Base-by-base conservation (phyloP, 139 green algal genomes). In the Chara braunii region DNA sequence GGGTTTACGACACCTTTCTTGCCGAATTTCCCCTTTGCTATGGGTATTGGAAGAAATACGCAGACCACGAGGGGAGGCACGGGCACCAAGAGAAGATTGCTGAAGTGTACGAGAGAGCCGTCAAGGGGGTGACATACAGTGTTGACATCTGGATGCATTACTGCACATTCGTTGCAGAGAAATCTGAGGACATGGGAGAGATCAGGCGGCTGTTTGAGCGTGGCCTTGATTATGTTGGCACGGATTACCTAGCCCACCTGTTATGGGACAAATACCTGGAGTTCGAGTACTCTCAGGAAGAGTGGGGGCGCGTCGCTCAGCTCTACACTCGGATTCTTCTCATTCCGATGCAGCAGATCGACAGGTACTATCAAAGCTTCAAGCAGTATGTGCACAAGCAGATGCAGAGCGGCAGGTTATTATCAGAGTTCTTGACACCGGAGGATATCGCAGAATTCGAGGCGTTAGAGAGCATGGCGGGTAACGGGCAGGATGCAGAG, bases 41-140 rank as follows among this genome's bases (percentile, higher is more conserved):
- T 59, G 87, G 84, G 9, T 94, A 94, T 72, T 94, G 87, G 87
- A 90, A 91, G 59, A 90, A 90, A 52, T 93, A 91, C 68, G 87
- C 87, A 3, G 87, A 92, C 31, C 40, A 65, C 7, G 73, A 80
- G 48, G 22, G 29, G 60, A 42, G 43, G 24, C 22, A 65, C 45
- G 57, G 55, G 34, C 75, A 67, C 22, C 23, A 22, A 0, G 82
- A 86, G 8, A 43, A 32, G 5, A 77, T 75, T 1, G 51, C 54
- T 1, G 29, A 75, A n/a, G 85, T 94, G 8, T 89, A 82, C 64
- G 80, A 91, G 67, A 75, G 86, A 1, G 87, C 75, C 3, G 75
- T 84, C 2, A 69, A 64, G 8, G 80, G 85, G 23, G 79, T 88
- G 2, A 77, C 87, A 0, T 86, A 91, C 80, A 85, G 74, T 50